phyloP scores from a whole-genome alignment of 2,329 filamentous ascomycete species.

The Venturia aucupariae region DNA sequence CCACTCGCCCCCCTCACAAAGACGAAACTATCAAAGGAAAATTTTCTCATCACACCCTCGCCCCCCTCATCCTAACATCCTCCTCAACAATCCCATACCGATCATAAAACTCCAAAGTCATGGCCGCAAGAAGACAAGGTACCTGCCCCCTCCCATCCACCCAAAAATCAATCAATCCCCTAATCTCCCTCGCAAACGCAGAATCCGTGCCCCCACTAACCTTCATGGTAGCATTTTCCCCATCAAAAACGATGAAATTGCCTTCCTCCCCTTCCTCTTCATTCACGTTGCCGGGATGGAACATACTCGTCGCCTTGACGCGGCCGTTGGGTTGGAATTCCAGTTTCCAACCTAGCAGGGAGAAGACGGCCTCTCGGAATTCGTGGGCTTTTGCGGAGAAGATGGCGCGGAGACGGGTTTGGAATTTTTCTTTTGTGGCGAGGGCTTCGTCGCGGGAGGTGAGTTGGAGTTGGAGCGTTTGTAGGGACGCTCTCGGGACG shows the following conservation, averaged over 20 bases:
- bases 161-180: slow-evolving; percentile 87
- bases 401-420: slow-evolving; percentile 79
- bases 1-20: too few relatives aligned
- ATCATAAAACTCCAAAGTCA: slow-evolving; percentile 91
- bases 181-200: slow-evolving; percentile 76
- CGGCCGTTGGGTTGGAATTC: slow-evolving; percentile 97
- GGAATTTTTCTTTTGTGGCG: slow-evolving; percentile 68
- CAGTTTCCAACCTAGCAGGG: slow-evolving; percentile 85
- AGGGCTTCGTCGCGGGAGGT: slow-evolving; percentile 42
- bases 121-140: slow-evolving; percentile 80
- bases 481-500: slow-evolving; percentile 69
- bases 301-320: slow-evolving; percentile 81
- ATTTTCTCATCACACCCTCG: neutral
- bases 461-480: slow-evolving; percentile 66
- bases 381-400: slow-evolving; percentile 86
- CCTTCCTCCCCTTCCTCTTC: slow-evolving; percentile 53
- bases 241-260: slow-evolving; percentile 70
- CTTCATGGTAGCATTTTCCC: slow-evolving; percentile 95
- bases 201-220: slow-evolving; percentile 83
- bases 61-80: neutral
- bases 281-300: slow-evolving; percentile 50
- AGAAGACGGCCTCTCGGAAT: slow-evolving; percentile 91
- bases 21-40: too few relatives aligned
- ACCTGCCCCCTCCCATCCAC: slow-evolving; percentile 89
- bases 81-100: slow-evolving; percentile 21